phyloP scores from a whole-genome alignment of 768 basidiomycete species.

The Russula sp. region DNA sequence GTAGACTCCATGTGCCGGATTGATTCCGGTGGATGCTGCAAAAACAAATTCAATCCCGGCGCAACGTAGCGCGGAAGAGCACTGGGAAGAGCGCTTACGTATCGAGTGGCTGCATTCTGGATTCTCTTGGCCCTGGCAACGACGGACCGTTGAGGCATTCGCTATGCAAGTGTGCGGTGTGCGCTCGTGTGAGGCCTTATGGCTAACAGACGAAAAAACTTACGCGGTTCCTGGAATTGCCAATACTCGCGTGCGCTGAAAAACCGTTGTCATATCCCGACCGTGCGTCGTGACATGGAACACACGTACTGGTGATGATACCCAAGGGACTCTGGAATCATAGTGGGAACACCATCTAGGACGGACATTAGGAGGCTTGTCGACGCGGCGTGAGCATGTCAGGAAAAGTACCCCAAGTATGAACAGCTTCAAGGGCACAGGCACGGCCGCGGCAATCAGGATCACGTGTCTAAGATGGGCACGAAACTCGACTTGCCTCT shows the following conservation, averaged over 20 bases:
- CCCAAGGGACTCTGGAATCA: constrained; percentile 38
- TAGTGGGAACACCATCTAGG: constrained; percentile 45
- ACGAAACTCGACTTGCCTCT: constrained; percentile 28
- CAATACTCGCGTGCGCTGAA: constrained; percentile 38
- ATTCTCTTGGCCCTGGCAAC: constrained; percentile 40
- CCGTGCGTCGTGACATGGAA: background rate
- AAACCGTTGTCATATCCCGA: background rate
- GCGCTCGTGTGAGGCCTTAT: background rate
- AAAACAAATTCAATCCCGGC: background rate
- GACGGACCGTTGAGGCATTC: constrained; percentile 31
- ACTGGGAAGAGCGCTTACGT: constrained; percentile 35
- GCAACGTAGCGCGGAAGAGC: background rate
- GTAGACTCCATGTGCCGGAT: constrained; percentile 39
- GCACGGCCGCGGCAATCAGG: background rate
- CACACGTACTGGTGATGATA: constrained; percentile 39
- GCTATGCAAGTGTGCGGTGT: constrained; percentile 2
- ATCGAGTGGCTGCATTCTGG: constrained; percentile 41
- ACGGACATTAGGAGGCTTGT: background rate
- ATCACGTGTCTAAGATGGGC: background rate
- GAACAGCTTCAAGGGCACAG: constrained; percentile 30
- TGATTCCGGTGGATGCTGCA: constrained; percentile 41
- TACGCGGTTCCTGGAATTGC: constrained; percentile 40
- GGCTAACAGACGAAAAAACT: background rate
- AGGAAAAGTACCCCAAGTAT: constrained; percentile 33
- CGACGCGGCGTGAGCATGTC: too few species aligned